Percentiles rank a stretch among this genome's conserved stretches.
These are phyloP conservation scores for Dichotomocladium elegans DNA, from an alignment of 371 early-diverging fungal genomes.

Conservation along the genomic window DNA sequence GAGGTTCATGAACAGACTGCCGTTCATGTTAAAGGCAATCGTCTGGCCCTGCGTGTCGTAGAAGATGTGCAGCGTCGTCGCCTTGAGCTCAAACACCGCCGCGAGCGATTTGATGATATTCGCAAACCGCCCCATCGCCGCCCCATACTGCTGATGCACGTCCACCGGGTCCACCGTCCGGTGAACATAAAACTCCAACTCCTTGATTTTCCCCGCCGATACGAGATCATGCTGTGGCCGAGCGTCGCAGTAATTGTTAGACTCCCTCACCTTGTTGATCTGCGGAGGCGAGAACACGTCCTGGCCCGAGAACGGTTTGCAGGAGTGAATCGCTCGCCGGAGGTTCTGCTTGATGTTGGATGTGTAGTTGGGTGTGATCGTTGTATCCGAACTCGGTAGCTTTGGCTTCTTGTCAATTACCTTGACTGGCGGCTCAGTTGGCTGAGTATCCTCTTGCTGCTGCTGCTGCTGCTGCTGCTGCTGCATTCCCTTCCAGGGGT, in stretches of 20 bases:
- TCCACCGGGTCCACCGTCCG: conserved; percentile 40
- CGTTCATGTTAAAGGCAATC: conserved; percentile 81
- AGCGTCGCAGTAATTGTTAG: conserved; percentile 50
- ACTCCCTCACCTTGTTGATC: conserved; percentile 38
- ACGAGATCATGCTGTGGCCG: conserved; percentile 54
- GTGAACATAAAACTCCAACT: conserved; percentile 55
- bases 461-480: conserved; percentile 1
- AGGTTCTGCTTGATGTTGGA: conserved; percentile 47
- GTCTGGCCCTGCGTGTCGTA: conserved; percentile 66
- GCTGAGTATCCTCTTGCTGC: conserved; percentile 3
- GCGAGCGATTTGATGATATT: conserved; percentile 52
- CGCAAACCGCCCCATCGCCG: conserved; percentile 52
- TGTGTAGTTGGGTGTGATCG: conserved; percentile 49
- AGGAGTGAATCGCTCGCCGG: conserved; percentile 48
- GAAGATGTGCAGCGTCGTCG: conserved; percentile 66
- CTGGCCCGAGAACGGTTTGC: conserved; percentile 49
- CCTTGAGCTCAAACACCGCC: conserved; percentile 61
- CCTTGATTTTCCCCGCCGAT: conserved; percentile 43
- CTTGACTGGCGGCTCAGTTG: background rate
- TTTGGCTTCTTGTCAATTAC: conserved; percentile 18
- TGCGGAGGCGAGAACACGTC: conserved; percentile 41
- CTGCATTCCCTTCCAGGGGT: conserved; percentile 14
- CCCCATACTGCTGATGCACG: conserved; percentile 37
- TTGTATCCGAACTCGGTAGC: conserved; percentile 29
- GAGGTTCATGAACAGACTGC: conserved; percentile 82